phyloP scores from a whole-genome alignment of 768 basidiomycete species.

The Macrolepiota albuminosa region DNA sequence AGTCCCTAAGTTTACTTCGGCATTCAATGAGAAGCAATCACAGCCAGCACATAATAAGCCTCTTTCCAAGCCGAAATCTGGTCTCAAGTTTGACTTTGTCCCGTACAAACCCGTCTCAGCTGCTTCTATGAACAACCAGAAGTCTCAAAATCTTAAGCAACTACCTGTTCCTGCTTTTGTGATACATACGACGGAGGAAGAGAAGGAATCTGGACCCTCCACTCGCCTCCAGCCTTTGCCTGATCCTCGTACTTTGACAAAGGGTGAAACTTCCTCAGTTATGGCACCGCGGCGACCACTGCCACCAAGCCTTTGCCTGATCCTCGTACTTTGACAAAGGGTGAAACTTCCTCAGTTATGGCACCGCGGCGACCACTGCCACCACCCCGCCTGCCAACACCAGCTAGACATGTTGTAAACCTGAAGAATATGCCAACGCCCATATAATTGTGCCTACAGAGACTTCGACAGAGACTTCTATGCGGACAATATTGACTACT shows the following conservation, averaged over 20 bases:
- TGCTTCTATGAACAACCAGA: conserved; percentile 3
- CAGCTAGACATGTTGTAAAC: conserved; percentile 12
- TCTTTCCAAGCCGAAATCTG: conserved; percentile 4
- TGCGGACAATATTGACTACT: conserved; percentile 49
- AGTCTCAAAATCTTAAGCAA: conserved; percentile 12
- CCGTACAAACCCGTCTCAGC: conserved; percentile 3
- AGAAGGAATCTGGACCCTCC: not conserved
- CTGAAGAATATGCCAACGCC: conserved; percentile 25
- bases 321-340: conserved; percentile 5
- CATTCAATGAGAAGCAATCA: conserved; percentile 8
- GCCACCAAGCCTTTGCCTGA: conserved; percentile 6
- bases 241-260: conserved; percentile 7
- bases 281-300: conserved; percentile 3
- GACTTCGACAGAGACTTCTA: conserved; percentile 25
- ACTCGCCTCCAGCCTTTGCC: conserved; percentile 6
- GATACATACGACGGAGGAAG: not conserved
- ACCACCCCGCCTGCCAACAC: conserved; percentile 8
- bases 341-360: conserved; percentile 1
- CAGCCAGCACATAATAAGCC: conserved; percentile 2
- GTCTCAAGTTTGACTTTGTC: not conserved
- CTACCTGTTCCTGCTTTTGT: conserved; percentile 10
- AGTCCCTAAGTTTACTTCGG: conserved; percentile 13
- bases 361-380: conserved; percentile 5
- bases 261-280: conserved; percentile 1
- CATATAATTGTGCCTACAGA: conserved; percentile 14